Evolutionary conservation across 2,329 filamentous ascomycete genomes (phyloP).

Genomic region (Penicillium nordicum): DNA sequence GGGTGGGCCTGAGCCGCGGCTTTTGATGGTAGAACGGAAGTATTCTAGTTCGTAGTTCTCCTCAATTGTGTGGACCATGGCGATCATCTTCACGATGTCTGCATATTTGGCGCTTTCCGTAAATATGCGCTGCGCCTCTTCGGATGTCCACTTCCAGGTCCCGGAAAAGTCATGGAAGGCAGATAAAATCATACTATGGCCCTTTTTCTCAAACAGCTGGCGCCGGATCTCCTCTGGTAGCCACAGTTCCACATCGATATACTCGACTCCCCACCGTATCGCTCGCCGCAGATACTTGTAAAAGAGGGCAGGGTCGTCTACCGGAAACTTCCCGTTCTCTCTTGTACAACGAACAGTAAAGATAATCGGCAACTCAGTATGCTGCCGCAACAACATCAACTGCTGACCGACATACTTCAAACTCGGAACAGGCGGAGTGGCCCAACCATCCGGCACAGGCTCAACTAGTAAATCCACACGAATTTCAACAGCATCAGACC

Average conservation of each 20-base stretch:
- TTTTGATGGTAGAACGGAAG: constrained; percentile 74
- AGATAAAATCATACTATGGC: constrained; percentile 83
- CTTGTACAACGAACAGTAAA: constrained; percentile 79
- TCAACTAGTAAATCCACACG: constrained; percentile 79
- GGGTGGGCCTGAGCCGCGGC: constrained; percentile 64
- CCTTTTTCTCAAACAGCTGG: constrained; percentile 65
- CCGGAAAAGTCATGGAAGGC: constrained; percentile 88
- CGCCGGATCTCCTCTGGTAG: constrained; percentile 72
- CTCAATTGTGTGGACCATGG: constrained; percentile 74
- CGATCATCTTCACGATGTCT: constrained; percentile 89
- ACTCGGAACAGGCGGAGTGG: constrained; percentile 62
- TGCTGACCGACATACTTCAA: constrained; percentile 82
- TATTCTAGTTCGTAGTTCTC: constrained; percentile 90
- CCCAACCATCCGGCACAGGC: constrained; percentile 56
- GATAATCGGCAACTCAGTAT: constrained; percentile 84
- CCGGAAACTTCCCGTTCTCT: constrained; percentile 81
- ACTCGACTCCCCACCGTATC: constrained; percentile 86
- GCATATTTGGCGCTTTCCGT: constrained; percentile 68
- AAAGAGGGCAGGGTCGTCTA: constrained; percentile 72
- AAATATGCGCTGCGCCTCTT: constrained; percentile 69
- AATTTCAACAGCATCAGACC: constrained; percentile 80
- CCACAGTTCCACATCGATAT: constrained; percentile 86
- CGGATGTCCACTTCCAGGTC: constrained; percentile 76
- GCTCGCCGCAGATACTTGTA: constrained; percentile 78
- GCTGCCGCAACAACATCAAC: constrained; percentile 76